Evolutionary conservation across 2,329 filamentous ascomycete species (phyloP).

Genomic region (Aspergillus eucalypticola): DNA sequence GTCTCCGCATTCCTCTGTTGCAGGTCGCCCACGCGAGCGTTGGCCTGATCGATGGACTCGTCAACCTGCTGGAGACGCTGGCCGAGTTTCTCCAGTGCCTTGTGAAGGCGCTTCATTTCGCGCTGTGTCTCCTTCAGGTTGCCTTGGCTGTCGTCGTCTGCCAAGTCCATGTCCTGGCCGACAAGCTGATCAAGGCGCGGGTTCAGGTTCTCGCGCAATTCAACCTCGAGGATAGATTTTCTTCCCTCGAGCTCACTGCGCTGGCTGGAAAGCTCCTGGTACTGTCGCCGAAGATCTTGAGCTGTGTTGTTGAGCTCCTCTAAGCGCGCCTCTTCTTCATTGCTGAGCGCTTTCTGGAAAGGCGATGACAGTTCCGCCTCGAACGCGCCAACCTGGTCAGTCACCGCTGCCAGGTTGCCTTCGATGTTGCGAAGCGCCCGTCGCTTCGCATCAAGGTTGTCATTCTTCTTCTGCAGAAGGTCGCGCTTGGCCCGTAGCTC

Average conservation of each 20-base stretch:
- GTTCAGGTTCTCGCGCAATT: slow-evolving; percentile 84
- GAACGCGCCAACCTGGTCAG: slow-evolving; percentile 72
- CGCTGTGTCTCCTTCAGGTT: slow-evolving; percentile 75
- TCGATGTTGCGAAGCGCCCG: slow-evolving; percentile 67
- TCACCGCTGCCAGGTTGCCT: slow-evolving; percentile 71
- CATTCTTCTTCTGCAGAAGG: slow-evolving; percentile 71
- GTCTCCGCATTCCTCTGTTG: slow-evolving; percentile 63
- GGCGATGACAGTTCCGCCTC: slow-evolving; percentile 79
- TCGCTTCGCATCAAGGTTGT: slow-evolving; percentile 72
- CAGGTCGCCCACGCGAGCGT: slow-evolving; percentile 57
- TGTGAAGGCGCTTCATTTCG: slow-evolving; percentile 76
- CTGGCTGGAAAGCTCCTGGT: slow-evolving; percentile 70
- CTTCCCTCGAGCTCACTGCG: slow-evolving; percentile 76
- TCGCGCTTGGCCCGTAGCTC: slow-evolving; percentile 75
- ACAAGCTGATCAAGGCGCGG: slow-evolving; percentile 85
- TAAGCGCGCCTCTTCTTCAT: slow-evolving; percentile 79
- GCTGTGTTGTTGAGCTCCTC: slow-evolving; percentile 68
- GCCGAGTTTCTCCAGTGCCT: slow-evolving; percentile 66
- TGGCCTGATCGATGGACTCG: slow-evolving; percentile 63
- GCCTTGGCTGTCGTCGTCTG: slow-evolving; percentile 59
- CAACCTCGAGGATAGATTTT: slow-evolving; percentile 81
- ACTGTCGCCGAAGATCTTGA: slow-evolving; percentile 73
- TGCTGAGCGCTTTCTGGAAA: slow-evolving; percentile 86
- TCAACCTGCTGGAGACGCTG: slow-evolving; percentile 74
- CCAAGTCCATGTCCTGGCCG: slow-evolving; percentile 68